Conservation (phyloP, 75 land plant species). For the Cupressus sempervirens region DNA sequence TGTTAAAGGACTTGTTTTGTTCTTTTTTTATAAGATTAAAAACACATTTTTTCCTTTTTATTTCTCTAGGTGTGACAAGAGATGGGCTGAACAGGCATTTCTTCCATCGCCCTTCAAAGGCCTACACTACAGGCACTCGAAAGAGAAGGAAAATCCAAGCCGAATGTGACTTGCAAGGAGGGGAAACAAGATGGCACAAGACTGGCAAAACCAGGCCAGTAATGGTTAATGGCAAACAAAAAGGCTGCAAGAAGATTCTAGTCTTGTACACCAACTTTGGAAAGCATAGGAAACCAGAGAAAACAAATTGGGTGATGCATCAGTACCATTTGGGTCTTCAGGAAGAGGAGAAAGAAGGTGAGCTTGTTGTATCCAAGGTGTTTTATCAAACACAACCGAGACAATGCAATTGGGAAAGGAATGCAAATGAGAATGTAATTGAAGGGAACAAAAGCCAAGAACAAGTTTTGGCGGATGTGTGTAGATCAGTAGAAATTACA, state of each 20-base stretch:
- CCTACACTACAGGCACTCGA: slow-evolving; percentile 84
- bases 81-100: slow-evolving; percentile 90
- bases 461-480: background rate
- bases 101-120: slow-evolving; percentile 84
- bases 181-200: slow-evolving; percentile 94
- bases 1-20: background rate
- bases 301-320: slow-evolving; percentile 97
- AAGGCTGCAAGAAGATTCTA: slow-evolving; percentile 88
- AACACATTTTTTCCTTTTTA: background rate
- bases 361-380: slow-evolving; percentile 87
- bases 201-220: slow-evolving; percentile 93
- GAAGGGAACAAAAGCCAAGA: slow-evolving; percentile 2
- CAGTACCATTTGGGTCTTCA: slow-evolving; percentile 79
- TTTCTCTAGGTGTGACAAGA: slow-evolving; percentile 59
- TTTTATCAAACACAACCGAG: slow-evolving; percentile 86
- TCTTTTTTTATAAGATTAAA: background rate
- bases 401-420: slow-evolving; percentile 35
- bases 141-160: slow-evolving; percentile 80
- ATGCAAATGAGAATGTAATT: background rate
- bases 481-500: background rate
- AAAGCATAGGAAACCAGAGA: slow-evolving; percentile 73
- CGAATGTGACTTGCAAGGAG: slow-evolving; percentile 50
- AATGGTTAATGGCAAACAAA: slow-evolving; percentile 38
- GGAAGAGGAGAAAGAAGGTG: slow-evolving; percentile 94
- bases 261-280: slow-evolving; percentile 84